Conservation (phyloP, 176 grass and related monocot species). For the Zoysia pacifica region DNA sequence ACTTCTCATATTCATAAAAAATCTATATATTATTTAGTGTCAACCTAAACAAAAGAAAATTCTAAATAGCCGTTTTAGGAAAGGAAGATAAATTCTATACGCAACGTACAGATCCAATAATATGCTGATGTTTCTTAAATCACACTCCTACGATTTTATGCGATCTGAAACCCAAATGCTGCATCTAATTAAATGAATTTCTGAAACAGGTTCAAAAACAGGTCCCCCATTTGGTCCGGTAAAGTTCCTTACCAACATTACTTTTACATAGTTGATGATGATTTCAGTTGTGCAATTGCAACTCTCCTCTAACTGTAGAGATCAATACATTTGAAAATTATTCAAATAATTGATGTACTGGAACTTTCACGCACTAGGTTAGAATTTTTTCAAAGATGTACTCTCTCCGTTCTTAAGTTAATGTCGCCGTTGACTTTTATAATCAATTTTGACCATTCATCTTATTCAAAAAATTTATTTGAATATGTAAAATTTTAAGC, state of each 20-base stretch:
- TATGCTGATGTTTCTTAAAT: not conserved
- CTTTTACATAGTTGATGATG: not conserved
- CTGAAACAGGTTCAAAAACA: slow-evolving; percentile 38
- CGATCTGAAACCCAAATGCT: not conserved
- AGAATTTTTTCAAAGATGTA: not conserved
- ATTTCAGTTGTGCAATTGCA: not conserved
- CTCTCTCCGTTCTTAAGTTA: no score
- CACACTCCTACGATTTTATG: not conserved
- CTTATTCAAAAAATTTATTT: no score
- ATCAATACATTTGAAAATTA: not conserved
- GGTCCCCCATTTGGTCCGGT: slow-evolving; percentile 43
- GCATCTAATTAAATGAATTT: slow-evolving; percentile 4
- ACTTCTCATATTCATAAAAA: not conserved
- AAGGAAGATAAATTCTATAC: not conserved
- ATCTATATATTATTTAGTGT: not conserved
- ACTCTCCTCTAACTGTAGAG: not conserved
- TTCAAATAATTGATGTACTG: not conserved
- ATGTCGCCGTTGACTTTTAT: no score
- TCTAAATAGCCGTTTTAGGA: not conserved
- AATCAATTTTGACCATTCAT: no score
- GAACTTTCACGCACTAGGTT: not conserved
- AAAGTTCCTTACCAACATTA: not conserved
- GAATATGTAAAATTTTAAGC: no score
- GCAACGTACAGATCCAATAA: not conserved
- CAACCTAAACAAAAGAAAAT: not conserved